These are phyloP conservation scores for Mycena leptocephala DNA, from an alignment of 768 basidiomycete genomes.

Conservation along the genomic window DNA sequence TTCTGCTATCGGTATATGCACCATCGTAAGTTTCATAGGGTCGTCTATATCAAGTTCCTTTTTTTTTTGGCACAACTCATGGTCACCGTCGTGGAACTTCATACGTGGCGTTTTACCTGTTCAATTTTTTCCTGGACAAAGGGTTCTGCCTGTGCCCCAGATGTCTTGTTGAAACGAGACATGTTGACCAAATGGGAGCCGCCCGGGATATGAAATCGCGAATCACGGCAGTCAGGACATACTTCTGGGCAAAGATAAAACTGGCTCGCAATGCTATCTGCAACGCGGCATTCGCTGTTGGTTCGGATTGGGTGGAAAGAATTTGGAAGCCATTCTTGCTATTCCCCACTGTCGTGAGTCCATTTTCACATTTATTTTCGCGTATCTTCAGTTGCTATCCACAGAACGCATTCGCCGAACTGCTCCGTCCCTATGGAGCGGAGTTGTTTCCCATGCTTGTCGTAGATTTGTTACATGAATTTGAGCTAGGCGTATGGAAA, in stretches of 20 bases:
- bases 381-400: background rate
- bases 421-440: background rate
- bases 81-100: too few species aligned
- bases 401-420: conserved; percentile 14
- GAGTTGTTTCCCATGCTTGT: conserved; percentile 1
- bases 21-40: too few species aligned
- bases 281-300: background rate
- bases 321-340: background rate
- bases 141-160: conserved; percentile 48
- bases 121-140: conserved; percentile 43
- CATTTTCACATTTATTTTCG: too few species aligned
- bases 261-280: background rate
- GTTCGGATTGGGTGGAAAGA: background rate
- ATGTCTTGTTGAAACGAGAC: conserved; percentile 38
- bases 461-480: conserved; percentile 14
- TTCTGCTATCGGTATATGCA: too few species aligned
- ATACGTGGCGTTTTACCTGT: too few species aligned
- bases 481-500: conserved; percentile 10
- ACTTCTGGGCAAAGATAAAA: background rate
- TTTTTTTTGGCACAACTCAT: too few species aligned
- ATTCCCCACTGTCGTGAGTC: background rate
- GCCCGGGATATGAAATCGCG: conserved; percentile 16
- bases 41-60: too few species aligned
- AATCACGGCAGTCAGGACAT: background rate
- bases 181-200: conserved; percentile 45